Evolutionary conservation across 1,284 basidiomycete genomes (phyloP), one percentile per base, ranked within the genome.

Genomic region (Leccinum proximum): DNA sequence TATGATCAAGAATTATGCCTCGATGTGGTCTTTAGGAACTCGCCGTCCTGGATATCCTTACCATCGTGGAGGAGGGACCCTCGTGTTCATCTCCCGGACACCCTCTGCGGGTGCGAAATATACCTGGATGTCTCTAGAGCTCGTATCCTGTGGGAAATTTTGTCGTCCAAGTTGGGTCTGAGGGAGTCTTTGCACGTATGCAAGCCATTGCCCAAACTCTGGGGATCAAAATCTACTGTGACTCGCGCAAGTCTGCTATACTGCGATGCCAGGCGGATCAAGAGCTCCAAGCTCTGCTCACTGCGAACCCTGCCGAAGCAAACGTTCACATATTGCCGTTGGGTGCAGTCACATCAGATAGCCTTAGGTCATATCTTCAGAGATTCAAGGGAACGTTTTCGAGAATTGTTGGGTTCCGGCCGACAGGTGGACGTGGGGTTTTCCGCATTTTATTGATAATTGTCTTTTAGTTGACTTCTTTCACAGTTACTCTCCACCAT

Each of bases 391-490:
- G 87, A 4, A 83, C 82, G 13, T 98, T 92, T 73, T 85, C 84
- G 38, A 88, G 86, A 57, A 87, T 88, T 1, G 82, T 98, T 7
- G 96, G 89, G 0, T 94, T 98, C 71, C 81, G 96, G 58, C 97
- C 96, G 0, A 98, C 96, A 96, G 97, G 30, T 98, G 96, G 96
- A 93, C 93, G 83, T 94, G 72, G 74, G 89, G 83, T 50, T 6
- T 48, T 58, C 54, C 59, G 8, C 50, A 56, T 48, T 45, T 33
- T 13, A 58, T 58, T 6, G 3, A 37, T 33, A 4, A 14, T 45
- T 54, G 37, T n/a, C 13, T 26, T 26, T 45, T 40, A 38, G 18
- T 68, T 33, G 61, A 63, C 63, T 18, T n/a, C 59, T 26, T 62
- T 35, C 59, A 59, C 45, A 93, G 91, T n/a, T 95, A 86, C 71